Conservation (phyloP, 2,329 filamentous ascomycete genomes). For the Didymellaceae sp. region DNA sequence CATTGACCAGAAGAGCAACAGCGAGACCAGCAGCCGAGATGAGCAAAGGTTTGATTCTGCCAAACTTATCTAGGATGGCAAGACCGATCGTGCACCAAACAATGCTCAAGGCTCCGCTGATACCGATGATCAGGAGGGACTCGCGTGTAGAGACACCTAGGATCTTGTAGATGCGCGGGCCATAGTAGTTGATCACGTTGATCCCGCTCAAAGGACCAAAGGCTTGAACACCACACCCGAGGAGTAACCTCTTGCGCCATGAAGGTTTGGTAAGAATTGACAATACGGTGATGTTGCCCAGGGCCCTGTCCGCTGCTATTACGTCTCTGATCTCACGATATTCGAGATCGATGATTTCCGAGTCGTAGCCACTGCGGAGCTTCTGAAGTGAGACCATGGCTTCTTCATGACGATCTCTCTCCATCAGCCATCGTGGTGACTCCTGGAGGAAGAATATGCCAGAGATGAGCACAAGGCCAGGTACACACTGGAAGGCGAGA, state of each 20-base stretch:
- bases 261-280: constrained; percentile 53
- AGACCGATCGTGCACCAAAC: constrained; percentile 56
- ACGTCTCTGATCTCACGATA: constrained; percentile 33
- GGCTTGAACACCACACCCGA: constrained; percentile 58
- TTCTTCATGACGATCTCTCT: constrained; percentile 61
- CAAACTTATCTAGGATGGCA: constrained; percentile 54
- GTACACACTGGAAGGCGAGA: constrained; percentile 53
- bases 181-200: constrained; percentile 52
- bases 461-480: constrained; percentile 51
- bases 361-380: constrained; percentile 27
- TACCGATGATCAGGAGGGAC: constrained; percentile 59
- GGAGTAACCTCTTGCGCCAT: constrained; percentile 55
- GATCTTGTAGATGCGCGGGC: constrained; percentile 52
- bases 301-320: constrained; percentile 32
- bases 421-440: constrained; percentile 66
- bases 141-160: constrained; percentile 54
- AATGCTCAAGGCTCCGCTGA: constrained; percentile 58
- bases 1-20: constrained; percentile 42
- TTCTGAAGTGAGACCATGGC: constrained; percentile 28
- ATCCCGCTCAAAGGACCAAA: constrained; percentile 58
- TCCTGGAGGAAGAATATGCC: constrained; percentile 63
- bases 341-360: constrained; percentile 29
- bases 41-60: constrained; percentile 58
- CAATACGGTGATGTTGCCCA: constrained; percentile 49
- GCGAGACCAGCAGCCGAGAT: constrained; percentile 53